Base-by-base conservation (phyloP, 495 filamentous ascomycete genomes). In the Staphylotrichum tortipilum region DNA sequence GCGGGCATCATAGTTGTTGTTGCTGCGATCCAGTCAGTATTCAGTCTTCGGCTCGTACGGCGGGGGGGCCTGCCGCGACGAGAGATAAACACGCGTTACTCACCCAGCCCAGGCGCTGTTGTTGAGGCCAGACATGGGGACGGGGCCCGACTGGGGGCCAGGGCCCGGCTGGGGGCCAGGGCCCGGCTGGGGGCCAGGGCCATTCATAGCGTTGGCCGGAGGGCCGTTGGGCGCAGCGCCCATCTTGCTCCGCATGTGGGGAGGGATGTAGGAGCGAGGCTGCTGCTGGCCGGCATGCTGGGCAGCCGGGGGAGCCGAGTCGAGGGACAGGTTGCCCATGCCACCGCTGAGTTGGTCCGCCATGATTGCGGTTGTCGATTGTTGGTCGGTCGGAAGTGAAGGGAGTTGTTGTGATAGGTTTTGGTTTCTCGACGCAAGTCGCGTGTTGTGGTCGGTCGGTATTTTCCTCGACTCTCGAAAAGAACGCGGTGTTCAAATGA, bases 291-390 rank as follows among this genome's bases (percentile, higher is more conserved):
- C 43, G 8, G 36, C 52, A 19, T 72, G 71, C 60, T 86, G 85
- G 65, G 88, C 79, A 65, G 85, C 81, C 44, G 53, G 59, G 75
- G 84, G 55, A 39, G 83, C 50, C 28, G 49, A 50, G 40, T 61
- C 78, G 57, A 95, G 75, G 66, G 76, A 84, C 62, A 95, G 76
- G 66, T 84, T 83, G 68, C 79, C 81, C 85, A 96, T 90, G 68
- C 79, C 81, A 83, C 94, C 87, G 68, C 89, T 88, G 57, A 98
- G 81, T 73, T 94, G 83, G 69, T 95, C 89, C 69, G 92, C 91
- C 92, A 97, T 97, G 58, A 64, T 74, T 63, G 55, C 47, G 24
- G 29, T 57, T 12, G 45, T 26, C 30, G 31, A 22, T 28, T 28
- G 26, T 28, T 28, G 35, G 15, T 54, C 40, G 47, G 22, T 30